Percentiles rank a stretch among this genome's conserved stretches.
Conservation (phyloP, 192 early-diverging fungal genomes). For the Linderina pennispora region DNA sequence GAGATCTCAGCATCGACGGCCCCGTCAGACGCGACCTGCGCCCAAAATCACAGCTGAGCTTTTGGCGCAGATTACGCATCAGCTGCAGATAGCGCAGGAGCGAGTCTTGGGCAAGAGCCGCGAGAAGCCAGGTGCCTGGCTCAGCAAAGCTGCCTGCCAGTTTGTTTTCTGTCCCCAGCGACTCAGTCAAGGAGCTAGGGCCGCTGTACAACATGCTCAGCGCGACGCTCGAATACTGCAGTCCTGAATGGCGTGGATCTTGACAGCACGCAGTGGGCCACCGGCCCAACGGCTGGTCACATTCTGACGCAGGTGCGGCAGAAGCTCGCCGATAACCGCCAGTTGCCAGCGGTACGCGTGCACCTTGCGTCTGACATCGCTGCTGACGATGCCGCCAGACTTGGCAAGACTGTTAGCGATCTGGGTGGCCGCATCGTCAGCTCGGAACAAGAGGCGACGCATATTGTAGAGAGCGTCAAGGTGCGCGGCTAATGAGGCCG, state of each 20-base stretch:
- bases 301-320: conserved; percentile 27
- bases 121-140: conserved; percentile 3
- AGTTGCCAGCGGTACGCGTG: conserved; percentile 25
- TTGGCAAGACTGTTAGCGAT: conserved; percentile 6
- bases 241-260: conserved; percentile 7
- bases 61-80: conserved; percentile 21
- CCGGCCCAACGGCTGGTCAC: conserved; percentile 5
- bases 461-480: conserved; percentile 14
- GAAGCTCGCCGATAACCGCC: conserved; percentile 28
- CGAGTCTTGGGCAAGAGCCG: conserved; percentile 11
- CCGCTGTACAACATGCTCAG: conserved; percentile 30
- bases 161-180: conserved; percentile 21
- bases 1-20: conserved; percentile 20
- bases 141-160: conserved; percentile 28
- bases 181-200: conserved; percentile 18
- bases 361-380: conserved; percentile 17
- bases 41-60: conserved; percentile 21
- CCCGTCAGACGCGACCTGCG: conserved; percentile 2
- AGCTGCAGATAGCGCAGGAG: conserved; percentile 35
- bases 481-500: conserved; percentile 4
- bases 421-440: conserved; percentile 23
- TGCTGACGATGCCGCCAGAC: conserved; percentile 5
- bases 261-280: conserved; percentile 10
- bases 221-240: conserved; percentile 30
- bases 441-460: conserved; percentile 17